Conservation (phyloP, 2,329 filamentous ascomycete genomes). For the Sphaerulina vaccinii region DNA sequence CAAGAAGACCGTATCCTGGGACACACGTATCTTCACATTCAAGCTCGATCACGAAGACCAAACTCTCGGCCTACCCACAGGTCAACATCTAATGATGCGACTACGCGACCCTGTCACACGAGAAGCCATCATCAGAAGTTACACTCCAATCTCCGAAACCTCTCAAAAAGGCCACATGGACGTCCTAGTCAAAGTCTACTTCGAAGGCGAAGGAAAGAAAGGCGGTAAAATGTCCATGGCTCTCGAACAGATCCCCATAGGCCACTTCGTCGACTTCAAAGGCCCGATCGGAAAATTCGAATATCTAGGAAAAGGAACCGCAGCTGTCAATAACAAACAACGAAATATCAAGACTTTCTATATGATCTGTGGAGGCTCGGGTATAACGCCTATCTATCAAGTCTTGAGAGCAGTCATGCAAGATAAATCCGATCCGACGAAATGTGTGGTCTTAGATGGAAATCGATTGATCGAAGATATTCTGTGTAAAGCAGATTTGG, state of each 20-base stretch:
- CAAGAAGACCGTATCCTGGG: slow-evolving; percentile 69
- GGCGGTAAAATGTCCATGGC: slow-evolving; percentile 83
- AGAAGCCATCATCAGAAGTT: slow-evolving; percentile 77
- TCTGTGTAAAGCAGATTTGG: slow-evolving; percentile 72
- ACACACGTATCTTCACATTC: slow-evolving; percentile 81
- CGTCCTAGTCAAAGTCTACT: slow-evolving; percentile 81
- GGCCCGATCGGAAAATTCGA: slow-evolving; percentile 84
- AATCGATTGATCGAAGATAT: slow-evolving; percentile 79
- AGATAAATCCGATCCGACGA: slow-evolving; percentile 62
- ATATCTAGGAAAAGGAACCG: slow-evolving; percentile 68
- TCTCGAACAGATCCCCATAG: slow-evolving; percentile 69
- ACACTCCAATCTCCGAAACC: slow-evolving; percentile 76
- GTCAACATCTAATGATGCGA: slow-evolving; percentile 84
- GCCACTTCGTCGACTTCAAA: slow-evolving; percentile 77
- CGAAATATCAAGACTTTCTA: slow-evolving; percentile 65
- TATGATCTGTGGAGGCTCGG: slow-evolving; percentile 88
- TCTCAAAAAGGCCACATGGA: slow-evolving; percentile 64
- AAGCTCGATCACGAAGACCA: slow-evolving; percentile 70
- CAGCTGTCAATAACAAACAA: slow-evolving; percentile 57
- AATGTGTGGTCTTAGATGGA: slow-evolving; percentile 72
- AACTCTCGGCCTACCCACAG: slow-evolving; percentile 71
- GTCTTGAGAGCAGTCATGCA: slow-evolving; percentile 72
- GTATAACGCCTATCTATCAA: slow-evolving; percentile 88
- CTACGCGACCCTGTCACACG: slow-evolving; percentile 68
- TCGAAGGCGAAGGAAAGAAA: slow-evolving; percentile 53